Conservation (phyloP, 805 yeast genomes). For the Kodamaea restingae region DNA sequence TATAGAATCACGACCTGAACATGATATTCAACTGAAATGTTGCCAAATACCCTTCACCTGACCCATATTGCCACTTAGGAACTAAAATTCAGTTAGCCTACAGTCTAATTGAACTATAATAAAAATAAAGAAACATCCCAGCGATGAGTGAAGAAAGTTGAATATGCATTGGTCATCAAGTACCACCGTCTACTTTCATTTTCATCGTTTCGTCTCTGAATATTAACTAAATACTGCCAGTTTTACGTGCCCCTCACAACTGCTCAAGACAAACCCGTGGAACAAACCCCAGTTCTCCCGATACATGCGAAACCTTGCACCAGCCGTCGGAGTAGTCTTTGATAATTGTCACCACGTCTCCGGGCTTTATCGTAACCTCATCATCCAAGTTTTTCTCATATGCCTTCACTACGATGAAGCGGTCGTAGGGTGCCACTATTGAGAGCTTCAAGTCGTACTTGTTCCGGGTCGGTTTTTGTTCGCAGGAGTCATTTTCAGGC, state of each 20-base stretch:
- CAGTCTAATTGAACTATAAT: too few relatives aligned
- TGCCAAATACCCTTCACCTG: too few relatives aligned
- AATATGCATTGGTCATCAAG: too few relatives aligned
- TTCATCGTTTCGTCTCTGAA: too few relatives aligned
- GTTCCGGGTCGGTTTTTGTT: neutral
- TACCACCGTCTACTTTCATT: too few relatives aligned
- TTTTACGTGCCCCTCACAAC: neutral
- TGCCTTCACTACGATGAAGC: conserved; percentile 21
- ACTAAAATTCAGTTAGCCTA: too few relatives aligned
- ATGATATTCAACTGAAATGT: too few relatives aligned
- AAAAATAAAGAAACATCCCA: too few relatives aligned
- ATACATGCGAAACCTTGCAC: conserved; percentile 27
- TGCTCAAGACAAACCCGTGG: conserved; percentile 18
- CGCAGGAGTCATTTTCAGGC: conserved; percentile 7
- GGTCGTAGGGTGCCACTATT: neutral
- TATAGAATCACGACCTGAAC: too few relatives aligned
- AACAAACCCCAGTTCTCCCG: conserved; percentile 26
- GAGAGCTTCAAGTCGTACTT: conserved; percentile 5
- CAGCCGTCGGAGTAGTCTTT: conserved; percentile 35
- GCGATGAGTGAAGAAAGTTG: too few relatives aligned
- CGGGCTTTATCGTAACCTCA: conserved; percentile 29
- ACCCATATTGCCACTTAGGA: too few relatives aligned
- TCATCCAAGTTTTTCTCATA: conserved; percentile 30
- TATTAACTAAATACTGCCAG: too few relatives aligned
- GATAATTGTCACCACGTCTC: conserved; percentile 26